phyloP scores from a whole-genome alignment of 2,329 filamentous ascomycete species.

The Penicillium sp. region DNA sequence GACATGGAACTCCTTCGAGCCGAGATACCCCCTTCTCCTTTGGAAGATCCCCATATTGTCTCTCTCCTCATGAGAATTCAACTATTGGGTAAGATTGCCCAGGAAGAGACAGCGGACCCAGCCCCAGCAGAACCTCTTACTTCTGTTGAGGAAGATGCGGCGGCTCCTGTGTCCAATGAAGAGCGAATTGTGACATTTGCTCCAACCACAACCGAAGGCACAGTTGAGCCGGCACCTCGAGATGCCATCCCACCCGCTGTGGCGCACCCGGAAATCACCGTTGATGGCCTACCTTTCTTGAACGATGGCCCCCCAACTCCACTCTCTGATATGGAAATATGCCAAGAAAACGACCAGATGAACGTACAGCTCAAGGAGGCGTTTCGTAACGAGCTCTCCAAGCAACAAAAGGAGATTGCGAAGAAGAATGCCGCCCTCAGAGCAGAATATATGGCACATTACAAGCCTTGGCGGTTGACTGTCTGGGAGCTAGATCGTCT shows the following conservation, averaged over 20 bases:
- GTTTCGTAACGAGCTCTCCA: conserved; percentile 39
- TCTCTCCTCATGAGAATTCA: conserved; percentile 45
- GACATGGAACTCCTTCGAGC: conserved; percentile 45
- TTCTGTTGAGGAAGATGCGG: conserved; percentile 15
- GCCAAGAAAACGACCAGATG: conserved; percentile 41
- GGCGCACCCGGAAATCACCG: conserved; percentile 30
- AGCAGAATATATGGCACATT: conserved; percentile 42
- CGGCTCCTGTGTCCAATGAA: neutral
- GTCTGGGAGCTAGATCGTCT: conserved; percentile 45
- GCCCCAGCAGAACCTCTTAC: conserved; percentile 3
- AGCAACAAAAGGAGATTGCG: conserved; percentile 39
- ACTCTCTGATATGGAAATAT: conserved; percentile 46
- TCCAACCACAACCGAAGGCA: neutral
- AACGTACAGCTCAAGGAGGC: conserved; percentile 42
- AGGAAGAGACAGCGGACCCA: conserved; percentile 32
- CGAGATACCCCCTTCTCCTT: conserved; percentile 43
- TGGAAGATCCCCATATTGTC: conserved; percentile 45
- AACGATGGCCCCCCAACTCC: conserved; percentile 43
- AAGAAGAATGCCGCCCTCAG: conserved; percentile 42
- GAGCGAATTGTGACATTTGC: conserved; percentile 17
- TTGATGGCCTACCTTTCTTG: conserved; percentile 50
- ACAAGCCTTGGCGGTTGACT: conserved; percentile 47
- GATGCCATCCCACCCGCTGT: conserved; percentile 7
- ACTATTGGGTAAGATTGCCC: conserved; percentile 43
- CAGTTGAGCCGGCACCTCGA: conserved; percentile 7